Base-by-base conservation (phyloP, 768 basidiomycete species). In the Multifurca ochricompacta region DNA sequence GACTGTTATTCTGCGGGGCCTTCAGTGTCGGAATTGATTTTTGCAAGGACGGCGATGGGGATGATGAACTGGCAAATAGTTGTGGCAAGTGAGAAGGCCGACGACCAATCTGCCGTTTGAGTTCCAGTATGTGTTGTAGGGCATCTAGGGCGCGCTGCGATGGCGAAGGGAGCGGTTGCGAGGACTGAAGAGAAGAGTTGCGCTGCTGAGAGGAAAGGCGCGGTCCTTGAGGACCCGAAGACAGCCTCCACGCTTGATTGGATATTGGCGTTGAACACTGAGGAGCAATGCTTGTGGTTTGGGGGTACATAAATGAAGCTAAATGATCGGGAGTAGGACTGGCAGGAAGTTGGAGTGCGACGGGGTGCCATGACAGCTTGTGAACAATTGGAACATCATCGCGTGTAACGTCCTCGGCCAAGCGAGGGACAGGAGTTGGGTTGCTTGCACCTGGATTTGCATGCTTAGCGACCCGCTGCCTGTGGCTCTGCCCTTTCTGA, bases 111-210 rank as follows among this genome's bases (percentile, higher is more conserved):
- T 48, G 25, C 27, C 51, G 56, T 31, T 21, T 57, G 39, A 51
- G 39, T 16, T 32, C 31, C 3, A 57, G 25, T 23, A 57, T 57
- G 19, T 52, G 37, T 5, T 39, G 39, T 27, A 57, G 23, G 21
- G 45, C 36, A 28, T 48, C 18, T 10, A 36, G 18, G 10, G 56
- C 50, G 34, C 39, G 25, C 45, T 31, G 56, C 9, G 56, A 57
- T 8, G 56, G 39, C 18, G 53, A 48, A n/a, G 19, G 27, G 7
- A 16, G 25, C 8, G 31, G 1, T n/a, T 27, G 8, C 13, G 49
- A 21, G 18, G 5, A 37, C 18, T 34, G 49, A 46, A 37, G 37
- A 3, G 50, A 23, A 14, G 31, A 14, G 19, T 21, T 25, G 18
- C 4, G 23, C 5, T 34, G 31, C 42, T 40, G 50, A 34, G 37